These are phyloP conservation scores for Apiospora malaysiana DNA, from an alignment of 2,329 filamentous ascomycete genomes.

Conservation along the genomic window DNA sequence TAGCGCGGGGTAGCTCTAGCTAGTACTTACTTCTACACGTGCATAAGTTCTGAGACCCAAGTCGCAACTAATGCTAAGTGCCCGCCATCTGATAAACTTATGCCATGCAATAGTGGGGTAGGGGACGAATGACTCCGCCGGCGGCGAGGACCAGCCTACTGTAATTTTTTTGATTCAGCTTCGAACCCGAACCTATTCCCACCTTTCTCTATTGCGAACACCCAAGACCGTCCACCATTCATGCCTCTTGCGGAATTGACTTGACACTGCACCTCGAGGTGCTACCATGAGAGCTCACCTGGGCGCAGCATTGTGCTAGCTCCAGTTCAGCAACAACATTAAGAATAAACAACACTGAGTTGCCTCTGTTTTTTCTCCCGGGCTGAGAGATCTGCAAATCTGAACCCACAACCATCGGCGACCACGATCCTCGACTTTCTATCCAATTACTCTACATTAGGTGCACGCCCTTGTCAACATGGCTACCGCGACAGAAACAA, in stretches of 20 bases:
- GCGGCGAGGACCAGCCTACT: constrained; percentile 1
- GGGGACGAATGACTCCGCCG: constrained; percentile 16
- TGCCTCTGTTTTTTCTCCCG: neutral
- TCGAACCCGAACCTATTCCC: neutral
- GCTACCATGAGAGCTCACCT: constrained; percentile 19
- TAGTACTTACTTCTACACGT: too few relatives aligned
- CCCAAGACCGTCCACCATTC: neutral
- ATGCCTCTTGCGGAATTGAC: neutral
- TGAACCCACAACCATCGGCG: constrained; percentile 19
- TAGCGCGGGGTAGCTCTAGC: constrained; percentile 12
- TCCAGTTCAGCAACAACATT: neutral
- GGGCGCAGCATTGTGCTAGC: constrained; percentile 18
- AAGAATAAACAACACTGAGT: neutral
- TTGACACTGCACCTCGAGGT: neutral
- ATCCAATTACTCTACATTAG: neutral
- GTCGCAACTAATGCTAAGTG: neutral
- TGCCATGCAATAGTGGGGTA: constrained; percentile 15
- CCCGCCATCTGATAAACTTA: constrained; percentile 17
- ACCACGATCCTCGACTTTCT: neutral
- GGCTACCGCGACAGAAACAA: constrained; percentile 35
- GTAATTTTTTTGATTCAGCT: constrained; percentile 9
- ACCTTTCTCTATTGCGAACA: neutral
- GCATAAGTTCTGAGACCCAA: too few relatives aligned
- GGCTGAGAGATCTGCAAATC: neutral
- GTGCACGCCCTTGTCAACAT: constrained; percentile 26